A percentile compares a stretch with the other conserved stretches of the same genome.
Evolutionary conservation across 2,329 filamentous ascomycete species (phyloP).

Genomic region (Ophiostoma sp.): DNA sequence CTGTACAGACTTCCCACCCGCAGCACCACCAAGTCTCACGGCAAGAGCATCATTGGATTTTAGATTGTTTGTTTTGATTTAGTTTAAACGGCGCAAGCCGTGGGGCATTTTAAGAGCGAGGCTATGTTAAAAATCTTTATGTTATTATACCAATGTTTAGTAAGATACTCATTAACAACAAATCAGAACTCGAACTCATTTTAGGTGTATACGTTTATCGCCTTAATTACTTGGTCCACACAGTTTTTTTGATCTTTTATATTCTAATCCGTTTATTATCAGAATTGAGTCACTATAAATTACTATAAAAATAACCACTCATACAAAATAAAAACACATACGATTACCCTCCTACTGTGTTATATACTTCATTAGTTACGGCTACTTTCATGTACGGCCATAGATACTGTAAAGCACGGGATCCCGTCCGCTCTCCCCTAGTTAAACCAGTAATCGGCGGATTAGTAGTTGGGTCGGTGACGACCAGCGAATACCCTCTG

Average conservation of each 20-base stretch:
- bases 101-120: not conserved
- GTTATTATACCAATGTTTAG: not conserved
- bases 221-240: too few relatives aligned
- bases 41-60: not conserved
- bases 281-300: too few relatives aligned
- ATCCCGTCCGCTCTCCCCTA: conserved; percentile 6
- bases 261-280: too few relatives aligned
- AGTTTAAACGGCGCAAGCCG: not conserved
- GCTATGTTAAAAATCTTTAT: too few relatives aligned
- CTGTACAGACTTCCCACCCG: not conserved
- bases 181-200: too few relatives aligned
- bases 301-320: too few relatives aligned
- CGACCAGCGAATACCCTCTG: conserved; percentile 2
- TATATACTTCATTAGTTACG: not conserved
- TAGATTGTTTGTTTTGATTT: not conserved
- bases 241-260: too few relatives aligned
- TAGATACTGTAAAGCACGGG: not conserved
- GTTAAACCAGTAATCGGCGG: conserved; percentile 4
- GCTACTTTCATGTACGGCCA: not conserved
- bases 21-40: not conserved
- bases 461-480: conserved; percentile 7
- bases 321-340: too few relatives aligned
- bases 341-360: not conserved
- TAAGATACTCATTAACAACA: too few relatives aligned
- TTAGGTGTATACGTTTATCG: too few relatives aligned